Conservation (phyloP, 345 rosid species). For the Isatis tinctoria region DNA sequence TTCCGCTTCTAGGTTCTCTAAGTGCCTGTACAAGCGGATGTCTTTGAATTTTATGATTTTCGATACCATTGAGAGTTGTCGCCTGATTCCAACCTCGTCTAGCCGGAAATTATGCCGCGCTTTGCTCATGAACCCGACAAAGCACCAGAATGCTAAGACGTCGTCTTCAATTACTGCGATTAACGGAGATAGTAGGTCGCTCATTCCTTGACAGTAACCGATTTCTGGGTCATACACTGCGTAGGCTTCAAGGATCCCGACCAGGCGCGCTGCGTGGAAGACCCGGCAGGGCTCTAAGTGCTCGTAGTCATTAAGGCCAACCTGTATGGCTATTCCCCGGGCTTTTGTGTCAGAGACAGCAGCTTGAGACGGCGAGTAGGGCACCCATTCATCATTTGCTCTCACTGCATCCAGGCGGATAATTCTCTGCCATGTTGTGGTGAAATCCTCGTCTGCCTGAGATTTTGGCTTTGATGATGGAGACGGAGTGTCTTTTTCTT, state of each 20-base stretch:
- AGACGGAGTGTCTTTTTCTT: constrained; percentile 32
- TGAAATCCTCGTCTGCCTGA: constrained; percentile 64
- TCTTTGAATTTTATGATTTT: constrained; percentile 87
- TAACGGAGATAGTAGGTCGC: constrained; percentile 83
- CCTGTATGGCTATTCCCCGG: constrained; percentile 48
- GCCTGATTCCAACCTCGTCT: constrained; percentile 86
- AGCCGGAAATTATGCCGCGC: constrained; percentile 91
- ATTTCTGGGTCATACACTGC: constrained; percentile 79
- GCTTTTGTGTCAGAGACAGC: constrained; percentile 55
- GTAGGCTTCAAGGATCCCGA: constrained; percentile 86
- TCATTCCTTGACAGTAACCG: constrained; percentile 98
- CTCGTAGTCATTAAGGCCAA: constrained; percentile 72
- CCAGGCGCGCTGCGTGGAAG: constrained; percentile 82
- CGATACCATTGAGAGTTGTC: constrained; percentile 74
- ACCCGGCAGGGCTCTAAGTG: constrained; percentile 77
- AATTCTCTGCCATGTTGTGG: constrained; percentile 77
- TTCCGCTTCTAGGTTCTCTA: constrained; percentile 88
- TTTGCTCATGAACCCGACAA: constrained; percentile 89
- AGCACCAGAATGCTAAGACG: constrained; percentile 87
- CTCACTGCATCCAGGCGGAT: constrained; percentile 91
- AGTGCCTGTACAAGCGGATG: constrained; percentile 67
- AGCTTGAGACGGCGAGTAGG: constrained; percentile 70
- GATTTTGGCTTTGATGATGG: constrained; percentile 31
- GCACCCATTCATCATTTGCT: constrained; percentile 75
- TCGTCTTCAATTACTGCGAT: constrained; percentile 76